Base-by-base conservation (phyloP, 768 basidiomycete genomes). In the Mycena polygramma region DNA sequence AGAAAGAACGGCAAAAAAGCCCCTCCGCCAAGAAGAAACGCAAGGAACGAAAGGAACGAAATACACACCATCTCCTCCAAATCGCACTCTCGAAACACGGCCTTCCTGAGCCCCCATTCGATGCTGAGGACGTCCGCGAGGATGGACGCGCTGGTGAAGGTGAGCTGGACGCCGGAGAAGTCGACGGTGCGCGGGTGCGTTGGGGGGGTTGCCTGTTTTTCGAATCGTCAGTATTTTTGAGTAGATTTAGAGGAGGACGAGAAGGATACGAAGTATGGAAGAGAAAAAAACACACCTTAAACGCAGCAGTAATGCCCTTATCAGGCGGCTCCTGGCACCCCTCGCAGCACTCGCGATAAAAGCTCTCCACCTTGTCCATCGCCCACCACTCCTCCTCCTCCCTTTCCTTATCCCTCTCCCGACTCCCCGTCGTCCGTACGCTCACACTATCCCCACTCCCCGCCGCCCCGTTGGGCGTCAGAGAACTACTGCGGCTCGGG, bases 121-220 rank as follows among this genome's bases (percentile, higher is more conserved):
- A 98, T 92, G 10, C 90, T 89, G 72, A 99, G 90, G 17, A 98
- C 90, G 80, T 99, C 97, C 0, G 97, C 92, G 20, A 99, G 86
- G 20, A 96, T 91, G 15, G 92, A 90, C 0, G 95, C 92, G 0
- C 89, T 85, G 2, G 90, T 86, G 2, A 86, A 79, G 0, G 89
- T 92, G 22, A 99, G 85, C 74, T 91, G 92, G 24, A 92, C 89
- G 13, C 93, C 89, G 2, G 95, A 92, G n/a, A 95, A 83, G 78
- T 96, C 93, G 20, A 96, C 86, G 0, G 90, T 85, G 20, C 94
- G 88, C 0, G 95, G 94, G 49, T 81, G 84, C 13, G 84, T 85
- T 13, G 81, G 75, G 22, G 88, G 81, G 41, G 89, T 88, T 55
- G 83, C 86, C 90, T 91, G 76, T 30, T 20, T 46, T 17, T 7